These are phyloP conservation scores for Diaporthe caulivora DNA, from an alignment of 2,329 filamentous ascomycete species.

Conservation along the genomic window DNA sequence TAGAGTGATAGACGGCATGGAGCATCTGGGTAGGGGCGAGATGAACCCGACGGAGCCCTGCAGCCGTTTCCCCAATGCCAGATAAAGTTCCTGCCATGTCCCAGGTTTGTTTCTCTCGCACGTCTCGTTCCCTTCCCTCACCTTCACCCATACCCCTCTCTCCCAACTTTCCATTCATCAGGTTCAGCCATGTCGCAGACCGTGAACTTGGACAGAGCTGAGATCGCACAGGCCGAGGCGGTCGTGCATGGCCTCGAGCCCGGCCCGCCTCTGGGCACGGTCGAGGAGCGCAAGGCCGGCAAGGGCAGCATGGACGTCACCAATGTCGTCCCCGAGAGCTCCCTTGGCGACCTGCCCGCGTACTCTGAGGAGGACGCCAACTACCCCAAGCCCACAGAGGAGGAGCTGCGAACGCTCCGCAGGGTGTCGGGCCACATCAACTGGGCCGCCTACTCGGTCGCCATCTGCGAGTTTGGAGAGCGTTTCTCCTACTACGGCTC, in stretches of 20 bases:
- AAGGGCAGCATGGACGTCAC: conserved; percentile 35
- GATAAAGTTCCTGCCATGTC: conserved; percentile 27
- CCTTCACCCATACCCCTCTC: background rate
- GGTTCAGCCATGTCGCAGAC: conserved; percentile 39
- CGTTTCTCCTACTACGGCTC: conserved; percentile 84
- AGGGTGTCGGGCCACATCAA: conserved; percentile 75
- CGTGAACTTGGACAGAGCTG: conserved; percentile 40
- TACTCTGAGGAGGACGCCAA: conserved; percentile 41
- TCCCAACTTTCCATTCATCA: background rate
- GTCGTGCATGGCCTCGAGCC: conserved; percentile 30
- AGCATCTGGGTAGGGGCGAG: conserved; percentile 3
- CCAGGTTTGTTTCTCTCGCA: conserved; percentile 11
- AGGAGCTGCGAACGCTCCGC: conserved; percentile 71
- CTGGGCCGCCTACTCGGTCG: conserved; percentile 76
- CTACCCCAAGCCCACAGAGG: conserved; percentile 66
- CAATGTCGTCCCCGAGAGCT: background rate
- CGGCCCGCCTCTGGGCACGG: conserved; percentile 32
- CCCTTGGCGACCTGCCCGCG: background rate
- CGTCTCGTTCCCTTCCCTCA: background rate
- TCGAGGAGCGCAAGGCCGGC: conserved; percentile 33
- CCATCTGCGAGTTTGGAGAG: conserved; percentile 81
- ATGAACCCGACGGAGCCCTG: conserved; percentile 1
- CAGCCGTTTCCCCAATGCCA: background rate
- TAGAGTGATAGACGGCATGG: conserved; percentile 23
- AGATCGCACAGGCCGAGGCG: conserved; percentile 40